A percentile compares a stretch with the other conserved stretches of the same genome.
phyloP scores from a whole-genome alignment of 345 rosid species.

The Dipteronia dyeriana region DNA sequence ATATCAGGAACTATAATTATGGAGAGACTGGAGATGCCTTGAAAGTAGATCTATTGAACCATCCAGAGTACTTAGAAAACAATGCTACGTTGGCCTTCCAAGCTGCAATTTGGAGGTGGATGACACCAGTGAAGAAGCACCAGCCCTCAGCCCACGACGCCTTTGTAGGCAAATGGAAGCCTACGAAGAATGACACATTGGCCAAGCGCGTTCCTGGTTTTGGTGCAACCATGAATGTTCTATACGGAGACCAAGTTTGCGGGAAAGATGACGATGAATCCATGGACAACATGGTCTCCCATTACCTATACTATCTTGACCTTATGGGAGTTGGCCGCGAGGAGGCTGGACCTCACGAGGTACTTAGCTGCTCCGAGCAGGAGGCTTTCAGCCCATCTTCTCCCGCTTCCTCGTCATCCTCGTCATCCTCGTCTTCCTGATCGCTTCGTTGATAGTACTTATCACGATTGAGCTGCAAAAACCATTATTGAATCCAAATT shows the following conservation, averaged over 20 bases:
- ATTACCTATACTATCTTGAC: conserved; percentile 75
- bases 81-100: conserved; percentile 83
- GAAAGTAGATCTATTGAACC: conserved; percentile 60
- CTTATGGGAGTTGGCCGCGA: conserved; percentile 85
- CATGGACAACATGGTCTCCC: conserved; percentile 75
- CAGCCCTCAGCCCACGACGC: conserved; percentile 78
- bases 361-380: conserved; percentile 73
- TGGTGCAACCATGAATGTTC: conserved; percentile 77
- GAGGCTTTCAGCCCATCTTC: conserved; percentile 48
- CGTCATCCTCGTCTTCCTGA: conserved; percentile 34
- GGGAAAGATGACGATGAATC: conserved; percentile 66
- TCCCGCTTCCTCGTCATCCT: conserved; percentile 37
- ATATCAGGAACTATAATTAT: conserved; percentile 79
- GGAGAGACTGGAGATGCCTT: conserved; percentile 75
- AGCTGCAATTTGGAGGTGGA: conserved; percentile 84
- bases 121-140: conserved; percentile 80
- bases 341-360: conserved; percentile 85
- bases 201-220: conserved; percentile 73
- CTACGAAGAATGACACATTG: conserved; percentile 74
- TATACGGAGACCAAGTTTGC: conserved; percentile 72
- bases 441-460: neutral
- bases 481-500: neutral
- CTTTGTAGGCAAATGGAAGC: conserved; percentile 82
- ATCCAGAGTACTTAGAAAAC: conserved; percentile 74
- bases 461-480: neutral